Conservation (phyloP, 192 early-diverging fungal species). For the Coemansia sp. region DNA sequence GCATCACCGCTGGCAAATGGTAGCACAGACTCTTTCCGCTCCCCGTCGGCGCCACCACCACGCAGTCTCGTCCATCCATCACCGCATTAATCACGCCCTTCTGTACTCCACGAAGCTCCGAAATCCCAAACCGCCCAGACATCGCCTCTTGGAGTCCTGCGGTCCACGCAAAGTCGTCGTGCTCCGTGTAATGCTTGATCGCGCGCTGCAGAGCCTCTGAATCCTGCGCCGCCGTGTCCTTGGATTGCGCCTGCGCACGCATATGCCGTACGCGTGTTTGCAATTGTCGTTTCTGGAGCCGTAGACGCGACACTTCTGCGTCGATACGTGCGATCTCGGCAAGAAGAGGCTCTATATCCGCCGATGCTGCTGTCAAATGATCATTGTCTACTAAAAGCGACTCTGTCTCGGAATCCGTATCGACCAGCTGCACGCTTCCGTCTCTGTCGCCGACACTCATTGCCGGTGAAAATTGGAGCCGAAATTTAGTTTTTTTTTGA, state of each 20-base stretch:
- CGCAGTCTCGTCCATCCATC: conserved; percentile 48
- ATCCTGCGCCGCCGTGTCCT: conserved; percentile 8
- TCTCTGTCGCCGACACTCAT: too few species aligned
- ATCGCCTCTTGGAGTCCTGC: conserved; percentile 32
- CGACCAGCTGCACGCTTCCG: too few species aligned
- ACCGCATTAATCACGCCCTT: conserved; percentile 54
- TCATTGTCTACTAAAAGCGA: too few species aligned
- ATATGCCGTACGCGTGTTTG: conserved; percentile 9
- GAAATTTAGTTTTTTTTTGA: too few species aligned
- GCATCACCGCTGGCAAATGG: conserved; percentile 51
- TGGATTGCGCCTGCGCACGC: conserved; percentile 20
- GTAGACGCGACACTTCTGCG: conserved; percentile 18
- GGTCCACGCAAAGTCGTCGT: conserved; percentile 54
- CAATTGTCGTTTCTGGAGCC: conserved; percentile 12
- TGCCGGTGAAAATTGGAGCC: too few species aligned
- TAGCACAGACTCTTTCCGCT: conserved; percentile 56
- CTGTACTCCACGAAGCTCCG: conserved; percentile 45
- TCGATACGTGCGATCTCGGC: conserved; percentile 24
- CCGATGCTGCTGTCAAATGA: too few species aligned
- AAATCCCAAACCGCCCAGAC: conserved; percentile 47
- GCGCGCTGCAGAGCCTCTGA: background rate
- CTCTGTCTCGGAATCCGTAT: too few species aligned
- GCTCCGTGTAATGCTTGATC: conserved; percentile 29
- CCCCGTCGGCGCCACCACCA: conserved; percentile 53
- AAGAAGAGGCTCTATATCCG: background rate